Evolutionary conservation across 23 red algal species (phyloP), one percentile per base, ranked within the genome.

Genomic region (Agarophyton chilense): DNA sequence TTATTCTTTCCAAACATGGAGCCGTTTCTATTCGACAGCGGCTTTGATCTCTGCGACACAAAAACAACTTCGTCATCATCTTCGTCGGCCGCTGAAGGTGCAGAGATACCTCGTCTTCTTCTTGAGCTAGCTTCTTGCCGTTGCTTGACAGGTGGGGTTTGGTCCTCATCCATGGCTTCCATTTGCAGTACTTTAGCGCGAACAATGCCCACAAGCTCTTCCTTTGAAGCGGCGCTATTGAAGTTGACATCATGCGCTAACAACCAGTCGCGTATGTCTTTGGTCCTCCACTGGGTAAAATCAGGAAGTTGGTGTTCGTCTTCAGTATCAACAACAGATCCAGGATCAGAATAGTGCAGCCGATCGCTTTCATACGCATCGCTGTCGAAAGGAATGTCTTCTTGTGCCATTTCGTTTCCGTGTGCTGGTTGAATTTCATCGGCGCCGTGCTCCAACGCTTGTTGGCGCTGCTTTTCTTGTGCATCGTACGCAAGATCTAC

Each of bases 261-360:
- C 44, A 88, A 26, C 83, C 83, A 88, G 35, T 55, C 64, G 10
- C 66, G 45, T 25, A 88, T 42, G 8, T 76, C 52, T 10, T 57
- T 44, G 16, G 67, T 16, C 5, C 50, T 46, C 83, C 83, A 88
- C 17, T 36, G 31, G 14, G 39, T 41, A 47, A 88, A 88, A 36
- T 51, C 46, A 55, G 33, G 6, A 51, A 52, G 36, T 43, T 78
- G 34, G 19, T 78, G 42, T 19, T 78, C 73, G 10, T 54, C 73
- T 19, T 78, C 73, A 54, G 73, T 78, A 25, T 78, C 73, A 54
- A 78, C 32, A 24, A 51, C 4, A 45, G 73, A 78, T 21, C 40
- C 36, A 4, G 18, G 44, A 78, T 78, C 73, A 24, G 73, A 78
- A 33, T 51, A 33, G 9, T 42, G 64, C 2, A 14, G 32, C 0